phyloP scores from a whole-genome alignment of 2,329 filamentous ascomycete genomes.

The Talaromyces sp. region DNA sequence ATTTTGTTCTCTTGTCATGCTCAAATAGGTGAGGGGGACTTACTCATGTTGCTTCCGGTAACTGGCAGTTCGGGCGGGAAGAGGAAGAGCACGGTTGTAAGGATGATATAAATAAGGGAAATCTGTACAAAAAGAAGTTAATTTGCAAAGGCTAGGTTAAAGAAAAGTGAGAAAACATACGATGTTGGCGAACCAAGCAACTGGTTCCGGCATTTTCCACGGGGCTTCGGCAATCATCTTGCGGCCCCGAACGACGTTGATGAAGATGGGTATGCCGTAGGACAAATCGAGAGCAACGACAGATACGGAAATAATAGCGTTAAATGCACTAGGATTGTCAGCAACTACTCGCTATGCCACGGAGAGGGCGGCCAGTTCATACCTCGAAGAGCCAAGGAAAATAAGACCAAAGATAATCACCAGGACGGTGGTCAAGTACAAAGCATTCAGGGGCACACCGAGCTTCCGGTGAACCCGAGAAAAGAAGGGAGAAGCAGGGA shows the following conservation, averaged over 20 bases:
- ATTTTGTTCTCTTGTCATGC: not conserved
- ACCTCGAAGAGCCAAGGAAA: conserved; percentile 58
- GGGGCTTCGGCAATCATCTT: conserved; percentile 58
- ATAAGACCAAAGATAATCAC: conserved; percentile 66
- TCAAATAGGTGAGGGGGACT: conserved; percentile 17
- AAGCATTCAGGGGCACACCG: conserved; percentile 61
- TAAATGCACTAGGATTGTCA: conserved; percentile 54
- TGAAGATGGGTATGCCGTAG: conserved; percentile 67
- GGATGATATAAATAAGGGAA: conserved; percentile 55
- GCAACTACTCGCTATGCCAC: not conserved
- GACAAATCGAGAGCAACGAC: conserved; percentile 68
- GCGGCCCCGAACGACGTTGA: conserved; percentile 64
- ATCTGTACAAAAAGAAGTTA: conserved; percentile 37
- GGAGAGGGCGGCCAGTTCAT: not conserved
- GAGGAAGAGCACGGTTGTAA: conserved; percentile 72
- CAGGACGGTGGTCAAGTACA: conserved; percentile 55
- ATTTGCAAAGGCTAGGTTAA: not conserved
- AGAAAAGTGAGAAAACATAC: conserved; percentile 24
- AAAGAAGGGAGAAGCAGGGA: conserved; percentile 58
- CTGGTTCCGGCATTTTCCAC: conserved; percentile 50
- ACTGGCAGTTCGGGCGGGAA: conserved; percentile 66
- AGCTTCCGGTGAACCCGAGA: conserved; percentile 57
- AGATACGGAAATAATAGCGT: conserved; percentile 64
- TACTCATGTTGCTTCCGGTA: conserved; percentile 64
- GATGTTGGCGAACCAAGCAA: conserved; percentile 59